These are phyloP conservation scores for Effrenium voratum DNA, from an alignment of 73 alveolate genomes.

Conservation along the genomic window DNA sequence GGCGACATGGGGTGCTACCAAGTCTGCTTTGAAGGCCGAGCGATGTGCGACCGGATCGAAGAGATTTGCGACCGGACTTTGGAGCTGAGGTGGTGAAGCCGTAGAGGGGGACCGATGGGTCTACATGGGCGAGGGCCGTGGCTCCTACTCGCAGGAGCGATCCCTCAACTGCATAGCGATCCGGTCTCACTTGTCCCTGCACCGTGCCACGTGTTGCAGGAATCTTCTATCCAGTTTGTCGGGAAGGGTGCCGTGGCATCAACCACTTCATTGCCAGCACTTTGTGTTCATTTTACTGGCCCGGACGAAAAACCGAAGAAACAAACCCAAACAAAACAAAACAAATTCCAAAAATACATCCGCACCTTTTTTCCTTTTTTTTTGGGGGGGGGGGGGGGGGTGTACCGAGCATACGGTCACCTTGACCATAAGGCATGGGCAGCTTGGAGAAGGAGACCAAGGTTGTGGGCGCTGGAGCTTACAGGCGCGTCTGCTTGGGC, in stretches of 20 bases:
- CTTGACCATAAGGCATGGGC: too few relatives aligned
- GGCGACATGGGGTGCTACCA: constrained; percentile 64
- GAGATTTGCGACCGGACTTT: neutral
- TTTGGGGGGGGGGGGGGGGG: too few relatives aligned
- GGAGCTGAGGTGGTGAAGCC: neutral
- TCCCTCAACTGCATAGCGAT: neutral
- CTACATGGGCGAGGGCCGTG: constrained; percentile 43
- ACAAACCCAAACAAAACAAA: too few relatives aligned
- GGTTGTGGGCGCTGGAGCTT: too few relatives aligned
- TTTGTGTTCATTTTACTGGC: neutral
- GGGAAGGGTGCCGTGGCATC: neutral
- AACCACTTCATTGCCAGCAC: neutral
- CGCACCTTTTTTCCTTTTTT: too few relatives aligned
- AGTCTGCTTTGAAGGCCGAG: constrained; percentile 57
- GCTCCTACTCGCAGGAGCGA: constrained; percentile 9
- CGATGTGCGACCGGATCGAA: neutral
- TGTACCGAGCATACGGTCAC: too few relatives aligned
- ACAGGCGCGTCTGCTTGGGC: too few relatives aligned
- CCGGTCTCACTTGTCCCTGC: neutral
- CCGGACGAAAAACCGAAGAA: neutral
- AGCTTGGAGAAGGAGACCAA: too few relatives aligned
- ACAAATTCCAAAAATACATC: too few relatives aligned
- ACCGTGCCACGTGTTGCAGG: neutral
- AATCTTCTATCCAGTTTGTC: neutral
- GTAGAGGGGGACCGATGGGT: constrained; percentile 17